Evolutionary conservation across 805 yeast genomes (phyloP), one percentile per base, ranked within the genome.

Genomic region (Metschnikowia cerradonensis): DNA sequence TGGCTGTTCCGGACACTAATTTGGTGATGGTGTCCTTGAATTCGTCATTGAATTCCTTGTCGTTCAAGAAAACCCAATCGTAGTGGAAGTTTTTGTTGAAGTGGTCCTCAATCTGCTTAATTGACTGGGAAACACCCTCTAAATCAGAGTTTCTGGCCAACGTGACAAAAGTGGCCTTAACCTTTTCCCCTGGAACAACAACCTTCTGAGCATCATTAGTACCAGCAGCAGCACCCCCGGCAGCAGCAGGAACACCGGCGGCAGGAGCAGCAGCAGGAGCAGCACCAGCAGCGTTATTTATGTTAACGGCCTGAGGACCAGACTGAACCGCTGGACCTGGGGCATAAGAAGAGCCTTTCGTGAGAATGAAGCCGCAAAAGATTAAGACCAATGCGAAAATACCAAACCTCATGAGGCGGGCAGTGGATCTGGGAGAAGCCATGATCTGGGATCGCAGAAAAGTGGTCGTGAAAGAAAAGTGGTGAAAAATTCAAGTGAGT

Each of bases 131-230:
- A 43, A 57, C 54, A 8, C 52, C 57, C 17, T 40, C 20, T 22
- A 55, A 51, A 42, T 57, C 60, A 4, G 45, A 22, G 45, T 57
- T 57, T 33, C 60, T 41, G 38, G 59, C 60, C 51, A 57, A 51
- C 14, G 59, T 51, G 11, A 57, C 57, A 32, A 57, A 87, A 1
- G 95, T 83, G 14, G 96, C 96, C 65, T 81, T 84, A 50, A 78
- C 83, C 59, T 79, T 79, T 34, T 52, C 54, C 5, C 36, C 39
- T 13, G 42, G 51, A 5, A 33, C 39, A 4, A 7, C 47, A 35
- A 35, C 48, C 19, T 31, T 41, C 22, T 17, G 37, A 14, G 19
- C 47, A 55, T 30, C 47, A 26, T 50, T 47, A 0, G 5, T 22
- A 10, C 45, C 47, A 33, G 44, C 38, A 19, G 38, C 50, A 6